Evolutionary conservation across 2,329 filamentous ascomycete species (phyloP).

Genomic region (Lecanosticta acicola): DNA sequence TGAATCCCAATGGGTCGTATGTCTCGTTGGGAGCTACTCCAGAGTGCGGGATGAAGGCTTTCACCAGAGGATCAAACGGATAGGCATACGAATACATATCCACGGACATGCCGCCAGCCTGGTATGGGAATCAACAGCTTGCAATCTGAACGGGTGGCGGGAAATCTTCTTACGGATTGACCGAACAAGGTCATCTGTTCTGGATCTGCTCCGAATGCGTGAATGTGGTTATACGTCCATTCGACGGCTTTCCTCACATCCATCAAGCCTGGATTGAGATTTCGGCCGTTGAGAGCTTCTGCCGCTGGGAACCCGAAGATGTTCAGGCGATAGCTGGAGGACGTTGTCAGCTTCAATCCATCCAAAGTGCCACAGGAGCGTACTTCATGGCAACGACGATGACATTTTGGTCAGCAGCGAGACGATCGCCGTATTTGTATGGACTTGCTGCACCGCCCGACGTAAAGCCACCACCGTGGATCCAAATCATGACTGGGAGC

Average conservation of each 20-base stretch:
- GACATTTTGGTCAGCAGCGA: constrained; percentile 14
- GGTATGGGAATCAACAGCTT: neutral
- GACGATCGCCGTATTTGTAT: constrained; percentile 17
- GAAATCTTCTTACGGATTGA: constrained; percentile 15
- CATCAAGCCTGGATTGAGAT: constrained; percentile 29
- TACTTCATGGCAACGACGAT: constrained; percentile 16
- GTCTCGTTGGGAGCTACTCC: constrained; percentile 22
- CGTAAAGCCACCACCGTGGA: constrained; percentile 10
- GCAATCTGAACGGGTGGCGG: neutral
- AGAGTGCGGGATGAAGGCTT: constrained; percentile 34
- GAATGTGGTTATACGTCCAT: constrained; percentile 35
- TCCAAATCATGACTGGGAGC: constrained; percentile 37
- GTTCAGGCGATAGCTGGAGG: constrained; percentile 18
- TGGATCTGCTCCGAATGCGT: constrained; percentile 29
- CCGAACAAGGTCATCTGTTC: constrained; percentile 23
- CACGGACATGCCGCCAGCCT: constrained; percentile 17
- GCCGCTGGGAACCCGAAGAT: constrained; percentile 25
- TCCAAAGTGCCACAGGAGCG: neutral
- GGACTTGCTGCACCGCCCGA: constrained; percentile 13
- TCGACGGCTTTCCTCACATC: constrained; percentile 36
- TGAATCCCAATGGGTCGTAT: constrained; percentile 6
- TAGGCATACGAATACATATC: constrained; percentile 33
- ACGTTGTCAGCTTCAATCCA: no score
- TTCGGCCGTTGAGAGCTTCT: constrained; percentile 18
- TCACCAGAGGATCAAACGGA: constrained; percentile 32